A percentile compares a stretch with the other conserved stretches of the same genome.
Evolutionary conservation across 768 basidiomycete species (phyloP).

Genomic region (Tricholoma furcatifolium): DNA sequence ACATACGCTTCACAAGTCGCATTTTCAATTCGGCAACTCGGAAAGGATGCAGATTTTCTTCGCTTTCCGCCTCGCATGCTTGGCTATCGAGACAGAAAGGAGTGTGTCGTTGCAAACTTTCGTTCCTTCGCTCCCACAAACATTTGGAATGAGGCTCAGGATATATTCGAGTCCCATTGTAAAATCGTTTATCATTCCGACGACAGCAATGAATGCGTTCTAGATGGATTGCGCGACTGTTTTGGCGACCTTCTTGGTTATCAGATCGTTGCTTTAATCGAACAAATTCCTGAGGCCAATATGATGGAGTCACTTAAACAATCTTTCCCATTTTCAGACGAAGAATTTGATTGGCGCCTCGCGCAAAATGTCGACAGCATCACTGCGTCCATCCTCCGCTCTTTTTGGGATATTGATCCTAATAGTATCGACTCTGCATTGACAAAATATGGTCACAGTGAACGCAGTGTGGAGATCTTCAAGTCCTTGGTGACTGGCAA

Average conservation of each 20-base stretch:
- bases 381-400: slow-evolving; percentile 55
- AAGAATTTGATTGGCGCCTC: slow-evolving; percentile 36
- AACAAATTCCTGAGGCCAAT: slow-evolving; percentile 23
- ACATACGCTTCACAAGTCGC: slow-evolving; percentile 79
- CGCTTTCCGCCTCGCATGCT: slow-evolving; percentile 70
- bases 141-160: slow-evolving; percentile 43
- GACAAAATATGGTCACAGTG: slow-evolving; percentile 30
- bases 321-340: slow-evolving; percentile 27
- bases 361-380: slow-evolving; percentile 53
- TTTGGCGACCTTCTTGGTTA: slow-evolving; percentile 72
- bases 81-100: slow-evolving; percentile 68
- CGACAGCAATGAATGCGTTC: slow-evolving; percentile 10
- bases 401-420: slow-evolving; percentile 56
- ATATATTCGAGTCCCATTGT: slow-evolving; percentile 62
- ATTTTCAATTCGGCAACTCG: slow-evolving; percentile 53
- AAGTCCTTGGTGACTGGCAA: slow-evolving; percentile 41
- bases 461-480: slow-evolving; percentile 45
- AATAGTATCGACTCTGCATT: slow-evolving; percentile 52
- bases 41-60: slow-evolving; percentile 44
- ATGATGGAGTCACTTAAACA: slow-evolving; percentile 34
- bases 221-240: slow-evolving; percentile 55
- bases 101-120: slow-evolving; percentile 69
- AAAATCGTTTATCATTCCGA: slow-evolving; percentile 48
- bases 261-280: slow-evolving; percentile 49
- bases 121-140: slow-evolving; percentile 65